Percentiles rank a stretch among this genome's conserved stretches.
These are phyloP conservation scores for Fraxinus albicans DNA, from an alignment of 305 asterid species.

Conservation along the genomic window DNA sequence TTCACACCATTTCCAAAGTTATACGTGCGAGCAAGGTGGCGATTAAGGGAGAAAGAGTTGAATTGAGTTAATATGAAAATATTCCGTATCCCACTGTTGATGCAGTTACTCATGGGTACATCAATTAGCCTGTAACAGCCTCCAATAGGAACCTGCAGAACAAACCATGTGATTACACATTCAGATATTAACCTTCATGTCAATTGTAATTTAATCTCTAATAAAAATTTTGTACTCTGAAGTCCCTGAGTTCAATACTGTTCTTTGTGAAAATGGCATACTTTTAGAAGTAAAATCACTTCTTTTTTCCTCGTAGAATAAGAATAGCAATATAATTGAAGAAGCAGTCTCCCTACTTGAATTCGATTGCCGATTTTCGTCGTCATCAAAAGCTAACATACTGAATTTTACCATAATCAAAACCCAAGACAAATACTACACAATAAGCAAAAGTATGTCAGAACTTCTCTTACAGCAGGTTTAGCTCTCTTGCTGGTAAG, in stretches of 20 bases:
- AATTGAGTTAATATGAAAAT: slow-evolving; percentile 89
- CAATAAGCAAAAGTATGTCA: background rate
- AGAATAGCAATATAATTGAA: background rate
- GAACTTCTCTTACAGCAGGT: slow-evolving; percentile 72
- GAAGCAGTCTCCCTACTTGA: background rate
- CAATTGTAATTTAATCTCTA: background rate
- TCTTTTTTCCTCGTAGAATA: background rate
- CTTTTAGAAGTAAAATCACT: background rate
- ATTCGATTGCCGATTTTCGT: background rate
- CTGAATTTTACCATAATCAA: background rate
- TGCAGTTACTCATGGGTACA: slow-evolving; percentile 97
- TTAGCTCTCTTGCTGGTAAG: slow-evolving; percentile 90
- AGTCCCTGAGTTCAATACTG: background rate
- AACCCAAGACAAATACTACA: background rate
- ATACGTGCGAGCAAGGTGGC: slow-evolving; percentile 87
- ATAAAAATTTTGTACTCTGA: background rate
- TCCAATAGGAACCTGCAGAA: slow-evolving; percentile 84
- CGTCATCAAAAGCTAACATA: background rate
- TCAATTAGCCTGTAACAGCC: slow-evolving; percentile 95
- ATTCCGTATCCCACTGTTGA: slow-evolving; percentile 88
- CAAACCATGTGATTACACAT: background rate
- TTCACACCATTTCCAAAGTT: slow-evolving; percentile 78
- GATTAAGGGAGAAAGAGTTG: slow-evolving; percentile 90
- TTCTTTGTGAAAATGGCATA: background rate
- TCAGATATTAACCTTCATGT: background rate